A percentile compares a stretch with the other conserved stretches of the same genome.
Evolutionary conservation across 2,329 filamentous ascomycete genomes (phyloP).

Genomic region (Ascomycota sp.): DNA sequence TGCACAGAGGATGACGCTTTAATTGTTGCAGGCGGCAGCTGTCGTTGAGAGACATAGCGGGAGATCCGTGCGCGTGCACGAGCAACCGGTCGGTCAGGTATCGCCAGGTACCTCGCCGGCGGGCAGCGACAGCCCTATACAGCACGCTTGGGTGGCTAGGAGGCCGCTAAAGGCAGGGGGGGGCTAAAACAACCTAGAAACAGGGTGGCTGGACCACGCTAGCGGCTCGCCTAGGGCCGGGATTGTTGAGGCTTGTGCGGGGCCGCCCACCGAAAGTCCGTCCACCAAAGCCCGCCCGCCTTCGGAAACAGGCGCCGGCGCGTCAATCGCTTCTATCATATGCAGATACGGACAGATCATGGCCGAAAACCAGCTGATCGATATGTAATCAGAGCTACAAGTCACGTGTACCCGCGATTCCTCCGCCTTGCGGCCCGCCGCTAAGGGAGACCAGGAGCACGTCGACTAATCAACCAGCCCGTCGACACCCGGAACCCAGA

Average conservation of each 20-base stretch:
- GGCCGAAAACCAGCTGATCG: no score
- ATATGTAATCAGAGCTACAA: no score
- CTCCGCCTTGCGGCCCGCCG: no score
- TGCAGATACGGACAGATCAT: no score
- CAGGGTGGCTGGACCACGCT: conserved; percentile 10
- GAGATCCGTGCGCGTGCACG: background rate
- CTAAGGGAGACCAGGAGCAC: no score
- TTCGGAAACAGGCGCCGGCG: no score
- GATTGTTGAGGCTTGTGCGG: background rate
- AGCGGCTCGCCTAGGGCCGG: background rate
- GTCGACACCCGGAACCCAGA: no score
- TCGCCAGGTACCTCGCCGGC: background rate
- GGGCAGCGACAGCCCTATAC: background rate
- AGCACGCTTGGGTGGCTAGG: conserved; percentile 4
- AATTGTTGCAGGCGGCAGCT: conserved; percentile 2
- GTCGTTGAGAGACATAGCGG: background rate
- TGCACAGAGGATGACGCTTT: conserved; percentile 1
- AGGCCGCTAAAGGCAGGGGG: conserved; percentile 5
- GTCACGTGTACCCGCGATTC: no score
- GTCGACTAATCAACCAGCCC: no score
- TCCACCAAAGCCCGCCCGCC: background rate
- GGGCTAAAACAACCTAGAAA: conserved; percentile 6
- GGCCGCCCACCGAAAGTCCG: background rate
- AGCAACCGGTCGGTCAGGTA: background rate
- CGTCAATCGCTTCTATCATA: no score